A percentile compares a stretch with the other conserved stretches of the same genome.
Conservation (phyloP, 1,284 basidiomycete species). For the Malassezia slooffiae region DNA sequence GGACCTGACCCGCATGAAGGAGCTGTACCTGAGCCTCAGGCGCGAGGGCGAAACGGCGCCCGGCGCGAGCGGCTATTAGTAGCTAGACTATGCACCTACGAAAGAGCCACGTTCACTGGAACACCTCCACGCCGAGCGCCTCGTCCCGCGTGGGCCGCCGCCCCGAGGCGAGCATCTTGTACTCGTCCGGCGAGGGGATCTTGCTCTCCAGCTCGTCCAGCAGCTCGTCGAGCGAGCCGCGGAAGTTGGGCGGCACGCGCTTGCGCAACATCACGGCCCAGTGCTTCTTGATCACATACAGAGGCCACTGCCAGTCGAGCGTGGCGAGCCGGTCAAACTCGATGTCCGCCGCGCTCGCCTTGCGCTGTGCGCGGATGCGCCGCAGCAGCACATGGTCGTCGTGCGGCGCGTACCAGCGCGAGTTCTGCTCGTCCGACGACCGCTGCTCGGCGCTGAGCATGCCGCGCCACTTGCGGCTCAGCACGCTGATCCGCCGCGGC, state of each 20-base stretch:
- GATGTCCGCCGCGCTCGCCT: conserved; percentile 8
- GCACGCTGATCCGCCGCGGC: conserved; percentile 14
- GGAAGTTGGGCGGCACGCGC: conserved; percentile 8
- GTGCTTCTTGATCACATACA: conserved; percentile 17
- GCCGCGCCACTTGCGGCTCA: conserved; percentile 17
- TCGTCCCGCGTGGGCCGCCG: conserved; percentile 3
- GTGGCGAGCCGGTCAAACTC: conserved; percentile 15
- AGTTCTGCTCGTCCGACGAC: conserved; percentile 10
- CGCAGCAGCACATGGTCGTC: conserved; percentile 14
- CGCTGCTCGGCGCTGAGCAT: conserved; percentile 17
- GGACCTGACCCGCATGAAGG: conserved; percentile 80
- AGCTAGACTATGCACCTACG: not conserved
- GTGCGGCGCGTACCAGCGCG: conserved; percentile 17
- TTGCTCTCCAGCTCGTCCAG: conserved; percentile 4
- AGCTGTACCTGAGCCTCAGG: conserved; percentile 31
- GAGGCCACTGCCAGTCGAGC: conserved; percentile 16
- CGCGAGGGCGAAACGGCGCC: conserved; percentile 42
- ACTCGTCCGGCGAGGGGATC: conserved; percentile 13
- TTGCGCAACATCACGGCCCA: conserved; percentile 15
- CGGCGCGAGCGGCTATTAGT: conserved; percentile 38
- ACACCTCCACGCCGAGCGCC: not conserved
- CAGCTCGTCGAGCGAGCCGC: conserved; percentile 10
- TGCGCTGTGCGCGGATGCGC: conserved; percentile 13
- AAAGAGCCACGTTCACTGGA: not conserved
- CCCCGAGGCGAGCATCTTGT: conserved; percentile 15